phyloP scores from a whole-genome alignment of 345 rosid genomes.

The Clarkia xantiana region DNA sequence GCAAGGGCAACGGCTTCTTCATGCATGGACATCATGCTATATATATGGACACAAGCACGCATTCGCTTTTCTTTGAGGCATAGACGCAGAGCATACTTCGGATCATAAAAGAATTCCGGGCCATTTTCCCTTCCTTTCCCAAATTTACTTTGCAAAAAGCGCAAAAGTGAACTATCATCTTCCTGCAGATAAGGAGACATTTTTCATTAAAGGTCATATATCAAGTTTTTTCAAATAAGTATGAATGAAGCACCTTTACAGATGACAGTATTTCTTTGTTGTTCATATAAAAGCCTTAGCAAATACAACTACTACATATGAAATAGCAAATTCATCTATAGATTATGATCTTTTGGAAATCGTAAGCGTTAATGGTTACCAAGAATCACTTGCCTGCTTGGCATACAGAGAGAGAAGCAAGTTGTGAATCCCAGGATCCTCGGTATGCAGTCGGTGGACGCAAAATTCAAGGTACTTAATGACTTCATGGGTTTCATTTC shows the following conservation, averaged over 20 bases:
- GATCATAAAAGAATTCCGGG: constrained; percentile 94
- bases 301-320: too few species aligned
- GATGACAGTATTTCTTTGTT: too few species aligned
- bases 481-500: constrained; percentile 98
- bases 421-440: constrained; percentile 97
- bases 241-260: too few species aligned
- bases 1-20: constrained; percentile 99
- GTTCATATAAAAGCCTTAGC: too few species aligned
- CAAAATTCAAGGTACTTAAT: constrained; percentile 89
- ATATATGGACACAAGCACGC: constrained; percentile 96
- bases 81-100: constrained; percentile 91
- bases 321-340: constrained; percentile 4
- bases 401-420: constrained; percentile 91
- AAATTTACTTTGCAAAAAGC: constrained; percentile 90
- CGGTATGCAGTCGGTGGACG: constrained; percentile 74
- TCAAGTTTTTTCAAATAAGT: background rate
- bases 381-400: constrained; percentile 47
- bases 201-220: constrained; percentile 6
- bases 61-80: constrained; percentile 92
- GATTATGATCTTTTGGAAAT: too few species aligned
- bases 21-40: constrained; percentile 99
- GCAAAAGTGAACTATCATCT: constrained; percentile 85
- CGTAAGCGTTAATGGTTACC: too few species aligned
- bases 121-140: constrained; percentile 84
- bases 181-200: constrained; percentile 35